Evolutionary conservation across 257 asterid genomes (phyloP).

Genomic region (Thymus mandschuricus): DNA sequence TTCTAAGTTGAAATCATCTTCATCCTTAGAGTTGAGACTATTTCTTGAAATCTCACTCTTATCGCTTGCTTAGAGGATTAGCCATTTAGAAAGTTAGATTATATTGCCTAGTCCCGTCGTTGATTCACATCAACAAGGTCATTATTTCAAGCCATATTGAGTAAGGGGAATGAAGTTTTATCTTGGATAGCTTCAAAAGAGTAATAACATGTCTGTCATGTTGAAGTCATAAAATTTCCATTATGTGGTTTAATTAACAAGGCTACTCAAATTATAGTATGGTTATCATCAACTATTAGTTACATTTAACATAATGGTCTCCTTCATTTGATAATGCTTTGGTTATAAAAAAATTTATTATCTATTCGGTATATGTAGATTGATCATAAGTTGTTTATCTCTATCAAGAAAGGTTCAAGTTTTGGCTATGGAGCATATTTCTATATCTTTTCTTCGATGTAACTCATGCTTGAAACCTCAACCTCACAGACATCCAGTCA

Average conservation of each 20-base stretch:
- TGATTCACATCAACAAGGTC: neutral
- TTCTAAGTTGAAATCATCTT: too few relatives aligned
- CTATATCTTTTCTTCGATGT: constrained; percentile 18
- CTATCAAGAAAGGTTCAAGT: neutral
- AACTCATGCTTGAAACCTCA: constrained; percentile 25
- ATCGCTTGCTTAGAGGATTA: too few relatives aligned
- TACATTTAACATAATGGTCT: too few relatives aligned
- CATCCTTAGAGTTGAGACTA: too few relatives aligned
- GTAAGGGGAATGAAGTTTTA: too few relatives aligned
- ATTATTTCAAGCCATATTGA: neutral
- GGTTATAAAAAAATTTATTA: too few relatives aligned
- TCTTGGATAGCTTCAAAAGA: neutral
- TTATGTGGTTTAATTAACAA: constrained; percentile 5
- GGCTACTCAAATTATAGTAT: neutral
- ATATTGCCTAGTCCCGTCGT: neutral
- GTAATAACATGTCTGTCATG: neutral
- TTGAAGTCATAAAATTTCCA: constrained; percentile 2
- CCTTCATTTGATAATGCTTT: too few relatives aligned
- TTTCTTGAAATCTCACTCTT: too few relatives aligned
- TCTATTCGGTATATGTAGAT: neutral
- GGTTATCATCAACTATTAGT: neutral
- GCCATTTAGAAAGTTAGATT: too few relatives aligned
- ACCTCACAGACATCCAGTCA: constrained; percentile 58
- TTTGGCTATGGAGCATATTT: neutral
- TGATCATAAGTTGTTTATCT: constrained; percentile 8